phyloP scores from a whole-genome alignment of 257 asterid species.

The Solanum virginianum region DNA sequence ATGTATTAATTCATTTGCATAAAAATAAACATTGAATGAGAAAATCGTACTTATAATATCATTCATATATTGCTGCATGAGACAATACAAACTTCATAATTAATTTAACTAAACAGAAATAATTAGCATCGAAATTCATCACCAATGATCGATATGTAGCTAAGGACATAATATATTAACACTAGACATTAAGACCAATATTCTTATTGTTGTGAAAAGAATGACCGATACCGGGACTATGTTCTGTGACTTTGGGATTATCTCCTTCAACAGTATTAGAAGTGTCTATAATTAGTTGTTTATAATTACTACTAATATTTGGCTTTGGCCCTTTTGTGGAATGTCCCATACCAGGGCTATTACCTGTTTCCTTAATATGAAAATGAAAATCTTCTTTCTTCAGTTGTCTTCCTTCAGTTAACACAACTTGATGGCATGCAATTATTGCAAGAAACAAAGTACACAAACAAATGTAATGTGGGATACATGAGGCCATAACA shows the following conservation, averaged over 20 bases:
- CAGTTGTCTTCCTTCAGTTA: background rate
- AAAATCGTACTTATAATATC: background rate
- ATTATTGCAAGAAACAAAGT: background rate
- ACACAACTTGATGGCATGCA: background rate
- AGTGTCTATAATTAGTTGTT: background rate
- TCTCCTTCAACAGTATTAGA: background rate
- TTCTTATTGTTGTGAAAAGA: constrained; percentile 11
- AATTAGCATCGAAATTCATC: background rate
- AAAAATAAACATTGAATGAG: background rate
- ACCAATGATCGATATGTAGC: background rate
- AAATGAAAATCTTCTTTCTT: background rate
- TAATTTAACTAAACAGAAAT: background rate
- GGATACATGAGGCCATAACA: background rate
- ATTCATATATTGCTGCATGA: background rate
- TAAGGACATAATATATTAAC: background rate
- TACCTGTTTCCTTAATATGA: constrained; percentile 31
- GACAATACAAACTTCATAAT: background rate
- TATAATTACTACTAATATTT: background rate
- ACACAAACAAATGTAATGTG: background rate
- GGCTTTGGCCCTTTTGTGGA: background rate
- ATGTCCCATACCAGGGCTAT: constrained; percentile 64
- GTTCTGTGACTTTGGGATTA: constrained; percentile 26
- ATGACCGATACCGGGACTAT: constrained; percentile 58
- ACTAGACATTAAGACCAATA: constrained; percentile 19
- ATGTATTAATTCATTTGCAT: background rate